Evolutionary conservation across 371 early-diverging fungal genomes (phyloP).

Genomic region (Mycotypha africana): DNA sequence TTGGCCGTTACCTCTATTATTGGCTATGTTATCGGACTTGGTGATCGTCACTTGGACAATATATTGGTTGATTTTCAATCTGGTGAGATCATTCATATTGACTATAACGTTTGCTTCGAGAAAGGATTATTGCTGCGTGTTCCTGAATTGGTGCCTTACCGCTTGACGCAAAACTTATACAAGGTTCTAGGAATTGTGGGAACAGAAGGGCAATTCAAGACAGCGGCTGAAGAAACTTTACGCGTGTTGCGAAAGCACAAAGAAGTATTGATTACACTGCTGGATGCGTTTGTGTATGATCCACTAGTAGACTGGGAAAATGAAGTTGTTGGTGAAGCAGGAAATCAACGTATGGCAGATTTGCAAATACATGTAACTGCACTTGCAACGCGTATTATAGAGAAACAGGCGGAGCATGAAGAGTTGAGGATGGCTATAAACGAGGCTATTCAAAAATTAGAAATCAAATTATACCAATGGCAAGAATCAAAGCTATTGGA

Average conservation of each 20-base stretch:
- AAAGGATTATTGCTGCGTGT: conserved; percentile 83
- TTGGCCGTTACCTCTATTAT: conserved; percentile 92
- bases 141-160: conserved; percentile 96
- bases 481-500: conserved; percentile 17
- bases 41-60: conserved; percentile 98
- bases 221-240: conserved; percentile 68
- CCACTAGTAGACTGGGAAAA: conserved; percentile 72
- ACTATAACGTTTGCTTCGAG: conserved; percentile 98
- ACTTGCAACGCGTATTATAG: conserved; percentile 30
- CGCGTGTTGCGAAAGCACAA: conserved; percentile 73
- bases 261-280: conserved; percentile 76
- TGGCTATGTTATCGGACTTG: conserved; percentile 97
- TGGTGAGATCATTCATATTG: conserved; percentile 96
- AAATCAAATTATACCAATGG: conserved; percentile 18
- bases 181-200: conserved; percentile 77
- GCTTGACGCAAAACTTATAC: conserved; percentile 86
- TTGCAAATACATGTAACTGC: conserved; percentile 32
- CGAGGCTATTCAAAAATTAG: conserved; percentile 4
- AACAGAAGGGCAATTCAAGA: conserved; percentile 75
- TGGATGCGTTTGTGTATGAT: conserved; percentile 94
- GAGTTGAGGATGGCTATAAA: conserved; percentile 8
- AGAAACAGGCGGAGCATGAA: conserved; percentile 25
- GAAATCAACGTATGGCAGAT: conserved; percentile 34
- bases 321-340: conserved; percentile 34
- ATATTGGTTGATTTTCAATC: conserved; percentile 83